Conservation (phyloP, 345 rosid genomes). For the Camelina sativa region DNA sequence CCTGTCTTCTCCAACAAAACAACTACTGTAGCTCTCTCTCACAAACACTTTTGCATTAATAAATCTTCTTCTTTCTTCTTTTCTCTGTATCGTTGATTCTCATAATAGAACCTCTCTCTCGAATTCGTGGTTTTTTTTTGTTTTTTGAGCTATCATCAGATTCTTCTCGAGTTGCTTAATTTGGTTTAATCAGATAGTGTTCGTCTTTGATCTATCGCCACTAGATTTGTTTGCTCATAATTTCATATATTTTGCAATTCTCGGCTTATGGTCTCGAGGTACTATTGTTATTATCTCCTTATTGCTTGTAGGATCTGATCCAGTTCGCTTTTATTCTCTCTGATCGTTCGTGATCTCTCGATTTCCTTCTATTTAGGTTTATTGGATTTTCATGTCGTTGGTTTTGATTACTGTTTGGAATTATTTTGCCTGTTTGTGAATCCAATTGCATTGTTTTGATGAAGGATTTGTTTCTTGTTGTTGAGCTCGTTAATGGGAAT, state of each 20-base stretch:
- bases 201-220: conserved; percentile 12
- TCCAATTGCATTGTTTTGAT: conserved; percentile 23
- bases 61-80: neutral
- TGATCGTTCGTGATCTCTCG: conserved; percentile 13
- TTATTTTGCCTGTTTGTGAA: neutral
- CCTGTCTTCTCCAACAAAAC: conserved; percentile 30
- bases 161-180: neutral
- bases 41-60: conserved; percentile 9
- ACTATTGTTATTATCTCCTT: neutral
- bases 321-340: neutral
- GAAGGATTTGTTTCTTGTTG: neutral
- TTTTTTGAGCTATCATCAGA: neutral
- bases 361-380: conserved; percentile 30
- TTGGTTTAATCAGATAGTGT: neutral
- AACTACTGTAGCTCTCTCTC: conserved; percentile 22
- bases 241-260: neutral
- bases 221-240: conserved; percentile 10
- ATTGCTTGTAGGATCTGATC: conserved; percentile 41
- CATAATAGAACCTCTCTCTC: conserved; percentile 3
- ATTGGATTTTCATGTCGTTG: neutral
- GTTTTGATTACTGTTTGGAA: neutral
- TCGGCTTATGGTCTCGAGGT: conserved; percentile 39
- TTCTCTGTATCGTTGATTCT: conserved; percentile 36
- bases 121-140: neutral
- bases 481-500: conserved; percentile 15